Conservation (phyloP, 345 rosid genomes). For the Rhizophora mangle region DNA sequence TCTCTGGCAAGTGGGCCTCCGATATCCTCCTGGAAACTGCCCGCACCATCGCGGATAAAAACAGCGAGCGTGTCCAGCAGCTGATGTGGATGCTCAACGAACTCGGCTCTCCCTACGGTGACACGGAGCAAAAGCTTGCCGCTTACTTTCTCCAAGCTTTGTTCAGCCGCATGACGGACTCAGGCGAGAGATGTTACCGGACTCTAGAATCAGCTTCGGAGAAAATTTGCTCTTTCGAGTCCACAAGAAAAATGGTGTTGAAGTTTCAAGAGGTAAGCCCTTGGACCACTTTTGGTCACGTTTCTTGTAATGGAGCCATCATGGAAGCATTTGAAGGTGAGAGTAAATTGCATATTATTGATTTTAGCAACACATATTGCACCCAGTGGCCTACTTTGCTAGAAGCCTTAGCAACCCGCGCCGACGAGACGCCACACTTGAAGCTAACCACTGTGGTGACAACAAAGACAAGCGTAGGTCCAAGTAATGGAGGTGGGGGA, state of each 20-base stretch:
- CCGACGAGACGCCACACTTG: conserved; percentile 84
- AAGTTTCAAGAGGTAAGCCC: conserved; percentile 96
- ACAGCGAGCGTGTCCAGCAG: conserved; percentile 67
- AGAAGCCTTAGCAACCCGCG: conserved; percentile 91
- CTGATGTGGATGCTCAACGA: conserved; percentile 94
- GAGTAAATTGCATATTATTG: conserved; percentile 70
- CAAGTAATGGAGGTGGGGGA: conserved; percentile 31
- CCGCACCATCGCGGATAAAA: conserved; percentile 59
- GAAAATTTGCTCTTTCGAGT: conserved; percentile 70
- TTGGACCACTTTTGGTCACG: conserved; percentile 98
- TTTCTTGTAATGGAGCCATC: conserved; percentile 84
- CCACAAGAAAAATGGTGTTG: conserved; percentile 69
- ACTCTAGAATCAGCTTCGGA: conserved; percentile 64
- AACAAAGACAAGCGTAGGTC: conserved; percentile 25
- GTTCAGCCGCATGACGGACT: conserved; percentile 77
- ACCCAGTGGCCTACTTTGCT: conserved; percentile 98
- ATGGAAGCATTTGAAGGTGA: conserved; percentile 92
- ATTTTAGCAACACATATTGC: conserved; percentile 86
- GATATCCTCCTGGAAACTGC: conserved; percentile 57
- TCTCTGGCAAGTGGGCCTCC: conserved; percentile 70
- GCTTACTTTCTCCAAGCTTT: conserved; percentile 87
- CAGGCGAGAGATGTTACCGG: conserved; percentile 66
- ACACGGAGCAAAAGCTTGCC: conserved; percentile 74
- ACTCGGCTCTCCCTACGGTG: conserved; percentile 82
- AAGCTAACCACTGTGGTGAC: conserved; percentile 66